Evolutionary conservation across 495 filamentous ascomycete genomes (phyloP).

Genomic region (Hyaloscypha finlandica): DNA sequence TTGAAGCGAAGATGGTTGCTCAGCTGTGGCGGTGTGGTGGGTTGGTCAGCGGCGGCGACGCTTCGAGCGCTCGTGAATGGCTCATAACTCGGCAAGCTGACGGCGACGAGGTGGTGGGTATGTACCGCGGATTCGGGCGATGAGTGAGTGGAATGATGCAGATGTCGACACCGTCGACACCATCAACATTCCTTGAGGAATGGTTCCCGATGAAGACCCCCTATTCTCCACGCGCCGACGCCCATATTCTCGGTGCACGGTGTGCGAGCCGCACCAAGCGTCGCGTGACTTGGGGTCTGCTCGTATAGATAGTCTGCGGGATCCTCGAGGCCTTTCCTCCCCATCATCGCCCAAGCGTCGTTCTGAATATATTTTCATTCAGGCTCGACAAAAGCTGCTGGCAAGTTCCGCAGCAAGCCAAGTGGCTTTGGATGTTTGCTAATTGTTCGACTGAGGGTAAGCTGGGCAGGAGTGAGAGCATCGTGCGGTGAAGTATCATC

Average conservation of each 20-base stretch:
- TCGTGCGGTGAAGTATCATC: not conserved
- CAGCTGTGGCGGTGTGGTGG: not conserved
- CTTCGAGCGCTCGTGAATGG: not conserved
- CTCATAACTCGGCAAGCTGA: not conserved
- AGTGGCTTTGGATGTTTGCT: not conserved
- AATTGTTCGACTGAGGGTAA: not conserved
- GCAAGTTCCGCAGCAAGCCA: not conserved
- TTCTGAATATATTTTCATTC: not conserved
- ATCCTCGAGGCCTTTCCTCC: not conserved
- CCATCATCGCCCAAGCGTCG: not conserved
- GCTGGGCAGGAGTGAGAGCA: not conserved
- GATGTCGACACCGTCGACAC: not conserved
- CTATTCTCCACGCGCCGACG: too few relatives aligned
- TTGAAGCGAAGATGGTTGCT: not conserved
- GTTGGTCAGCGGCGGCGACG: not conserved
- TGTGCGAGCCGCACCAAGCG: not conserved
- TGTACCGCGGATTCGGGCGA: not conserved
- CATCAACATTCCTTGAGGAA: not conserved
- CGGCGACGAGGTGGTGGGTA: not conserved
- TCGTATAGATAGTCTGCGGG: not conserved
- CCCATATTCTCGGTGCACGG: not conserved
- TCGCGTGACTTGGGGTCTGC: not conserved
- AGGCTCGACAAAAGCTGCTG: not conserved
- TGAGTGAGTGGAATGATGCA: not conserved
- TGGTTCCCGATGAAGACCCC: not conserved